phyloP scores from a whole-genome alignment of 129 eudicot species.

The Helichrysum umbraculigerum region DNA sequence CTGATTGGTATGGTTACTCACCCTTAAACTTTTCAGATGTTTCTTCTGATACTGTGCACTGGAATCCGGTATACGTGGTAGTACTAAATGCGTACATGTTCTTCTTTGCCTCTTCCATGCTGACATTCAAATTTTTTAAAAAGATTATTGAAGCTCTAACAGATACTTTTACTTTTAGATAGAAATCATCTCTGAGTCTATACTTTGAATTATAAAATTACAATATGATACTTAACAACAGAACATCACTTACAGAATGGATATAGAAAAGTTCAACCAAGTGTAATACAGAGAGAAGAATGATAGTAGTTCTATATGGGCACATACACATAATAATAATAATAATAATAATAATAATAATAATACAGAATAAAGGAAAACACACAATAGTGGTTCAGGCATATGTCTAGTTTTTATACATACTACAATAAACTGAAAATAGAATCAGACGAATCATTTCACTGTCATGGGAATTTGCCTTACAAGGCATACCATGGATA shows the following conservation, averaged over 20 bases:
- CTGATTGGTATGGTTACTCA: conserved; percentile 20
- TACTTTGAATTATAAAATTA: background rate
- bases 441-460: background rate
- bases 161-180: background rate
- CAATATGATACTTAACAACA: background rate
- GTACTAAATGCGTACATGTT: conserved; percentile 98
- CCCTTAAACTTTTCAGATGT: conserved; percentile 96
- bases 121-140: conserved; percentile 23
- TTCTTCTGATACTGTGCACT: conserved; percentile 94
- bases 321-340: background rate
- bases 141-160: background rate
- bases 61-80: conserved; percentile 96
- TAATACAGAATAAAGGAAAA: background rate
- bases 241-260: background rate
- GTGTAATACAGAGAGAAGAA: background rate
- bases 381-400: background rate
- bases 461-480: background rate
- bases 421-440: background rate
- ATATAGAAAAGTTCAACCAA: background rate
- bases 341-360: too few relatives aligned
- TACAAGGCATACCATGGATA: background rate
- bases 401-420: background rate
- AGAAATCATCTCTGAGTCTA: background rate
- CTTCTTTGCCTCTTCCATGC: conserved; percentile 99
- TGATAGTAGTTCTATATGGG: background rate